Evolutionary conservation across 176 grass and related monocot species (phyloP), one percentile per base, ranked within the genome.

Genomic region (Rhipidocladum racemiflorum): DNA sequence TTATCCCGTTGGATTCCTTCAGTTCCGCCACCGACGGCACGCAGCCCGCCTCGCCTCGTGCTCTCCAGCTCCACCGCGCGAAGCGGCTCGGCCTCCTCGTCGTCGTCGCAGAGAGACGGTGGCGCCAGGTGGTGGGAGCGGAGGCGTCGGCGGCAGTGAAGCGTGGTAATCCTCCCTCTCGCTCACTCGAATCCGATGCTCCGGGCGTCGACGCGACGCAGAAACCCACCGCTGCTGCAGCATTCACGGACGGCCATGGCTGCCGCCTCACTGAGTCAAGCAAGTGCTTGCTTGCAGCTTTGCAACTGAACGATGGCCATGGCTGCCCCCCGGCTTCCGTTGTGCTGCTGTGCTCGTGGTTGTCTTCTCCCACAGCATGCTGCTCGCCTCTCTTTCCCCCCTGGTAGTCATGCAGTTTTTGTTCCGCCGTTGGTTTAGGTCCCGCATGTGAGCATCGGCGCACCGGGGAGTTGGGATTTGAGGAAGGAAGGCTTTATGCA

Each of bases 401-500:
- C 18, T 17, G 9, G 9, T 71, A 59, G 54, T 72, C 30, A 24
- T 25, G 17, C 45, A 48, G 45, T 16, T 59, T 76, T 24, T 18
- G 15, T 7, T 34, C 36, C 36, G 42, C 14, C 17, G 2, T 12
- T 35, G 29, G 28, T 39, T 78, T 70, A 70, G 17, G 65, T 15
- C 42, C 70, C 23, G 23, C 18, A 63, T 76, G 30, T 17, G 24
- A 68, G 67, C 38, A 17, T 43, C 32, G 4, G 9, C 71, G 42
- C n/a, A 35, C 15, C 20, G 50, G 53, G 57, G 20, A 42, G 13
- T 78, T 54, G 24, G 27, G 75, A 62, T 57, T 81, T 79, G 29
- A 23, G 23, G 48, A 53, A 62, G 69, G 0, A 75, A 61, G 61
- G 51, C 39, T 68, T 18, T 40, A 89, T 89, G 82, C 44, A 76